These are phyloP conservation scores for Exophiala calicioides DNA, from an alignment of 2,329 filamentous ascomycete species.

Conservation along the genomic window DNA sequence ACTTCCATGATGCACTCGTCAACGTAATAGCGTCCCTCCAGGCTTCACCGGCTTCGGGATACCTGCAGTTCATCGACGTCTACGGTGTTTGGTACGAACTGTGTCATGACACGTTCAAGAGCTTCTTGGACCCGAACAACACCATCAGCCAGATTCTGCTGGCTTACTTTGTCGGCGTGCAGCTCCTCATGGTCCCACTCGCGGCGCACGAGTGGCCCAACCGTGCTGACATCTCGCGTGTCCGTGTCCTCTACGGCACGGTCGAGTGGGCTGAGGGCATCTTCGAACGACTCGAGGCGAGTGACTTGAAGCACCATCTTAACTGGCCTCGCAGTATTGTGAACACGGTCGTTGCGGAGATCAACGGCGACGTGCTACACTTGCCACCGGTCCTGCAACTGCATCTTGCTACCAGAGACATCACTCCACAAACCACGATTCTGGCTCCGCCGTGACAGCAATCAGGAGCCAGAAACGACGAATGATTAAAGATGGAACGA, in stretches of 20 bases:
- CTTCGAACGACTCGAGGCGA: constrained; percentile 33
- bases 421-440: constrained; percentile 20
- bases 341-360: constrained; percentile 25
- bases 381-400: constrained; percentile 26
- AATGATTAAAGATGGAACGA: no score
- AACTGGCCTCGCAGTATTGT: constrained; percentile 24
- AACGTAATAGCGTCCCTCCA: constrained; percentile 27
- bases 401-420: constrained; percentile 17
- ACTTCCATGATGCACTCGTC: constrained; percentile 30
- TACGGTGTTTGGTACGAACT: constrained; percentile 46
- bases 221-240: constrained; percentile 16
- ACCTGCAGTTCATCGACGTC: constrained; percentile 44
- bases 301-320: constrained; percentile 29
- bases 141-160: constrained; percentile 46
- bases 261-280: constrained; percentile 45
- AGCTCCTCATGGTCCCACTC: constrained; percentile 48
- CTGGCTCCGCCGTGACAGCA: no score
- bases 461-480: no score
- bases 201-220: constrained; percentile 35
- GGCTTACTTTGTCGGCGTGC: constrained; percentile 50
- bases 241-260: constrained; percentile 29
- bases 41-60: constrained; percentile 34
- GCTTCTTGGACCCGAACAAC: constrained; percentile 48
- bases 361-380: constrained; percentile 24
- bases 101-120: constrained; percentile 44